Evolutionary conservation across 2,329 filamentous ascomycete genomes (phyloP).

Genomic region (Diaporthe vexans): DNA sequence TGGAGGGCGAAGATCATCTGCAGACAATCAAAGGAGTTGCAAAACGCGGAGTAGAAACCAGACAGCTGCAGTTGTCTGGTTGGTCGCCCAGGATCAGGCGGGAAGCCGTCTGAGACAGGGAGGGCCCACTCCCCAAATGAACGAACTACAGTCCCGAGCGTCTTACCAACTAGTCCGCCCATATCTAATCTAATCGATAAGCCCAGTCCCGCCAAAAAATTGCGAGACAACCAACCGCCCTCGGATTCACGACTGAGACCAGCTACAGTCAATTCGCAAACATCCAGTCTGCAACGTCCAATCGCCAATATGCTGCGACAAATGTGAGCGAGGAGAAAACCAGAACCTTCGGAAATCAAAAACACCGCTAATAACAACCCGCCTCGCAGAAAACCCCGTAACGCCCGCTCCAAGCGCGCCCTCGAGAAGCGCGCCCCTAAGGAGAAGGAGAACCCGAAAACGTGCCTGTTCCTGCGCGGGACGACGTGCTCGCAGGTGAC

Average conservation of each 20-base stretch:
- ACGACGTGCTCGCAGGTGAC: conserved; percentile 86
- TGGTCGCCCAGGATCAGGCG: not conserved
- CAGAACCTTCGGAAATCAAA: not conserved
- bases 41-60: not conserved
- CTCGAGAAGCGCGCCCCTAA: conserved; percentile 95
- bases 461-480: conserved; percentile 89
- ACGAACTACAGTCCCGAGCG: too few relatives aligned
- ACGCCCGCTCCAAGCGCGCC: conserved; percentile 92
- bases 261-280: not conserved
- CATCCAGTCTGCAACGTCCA: not conserved
- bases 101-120: not conserved
- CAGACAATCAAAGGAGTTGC: not conserved
- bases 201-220: conserved; percentile 36
- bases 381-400: conserved; percentile 67
- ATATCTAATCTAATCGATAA: conserved; percentile 39
- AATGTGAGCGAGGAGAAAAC: conserved; percentile 54
- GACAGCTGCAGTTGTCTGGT: not conserved
- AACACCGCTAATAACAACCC: not conserved
- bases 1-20: not conserved
- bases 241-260: not conserved
- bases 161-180: not conserved
- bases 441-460: conserved; percentile 89
- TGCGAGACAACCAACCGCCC: not conserved
- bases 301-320: conserved; percentile 61
- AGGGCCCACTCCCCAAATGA: not conserved